phyloP scores from a whole-genome alignment of 169 alveolate species.

The Eimeria tenella region DNA sequence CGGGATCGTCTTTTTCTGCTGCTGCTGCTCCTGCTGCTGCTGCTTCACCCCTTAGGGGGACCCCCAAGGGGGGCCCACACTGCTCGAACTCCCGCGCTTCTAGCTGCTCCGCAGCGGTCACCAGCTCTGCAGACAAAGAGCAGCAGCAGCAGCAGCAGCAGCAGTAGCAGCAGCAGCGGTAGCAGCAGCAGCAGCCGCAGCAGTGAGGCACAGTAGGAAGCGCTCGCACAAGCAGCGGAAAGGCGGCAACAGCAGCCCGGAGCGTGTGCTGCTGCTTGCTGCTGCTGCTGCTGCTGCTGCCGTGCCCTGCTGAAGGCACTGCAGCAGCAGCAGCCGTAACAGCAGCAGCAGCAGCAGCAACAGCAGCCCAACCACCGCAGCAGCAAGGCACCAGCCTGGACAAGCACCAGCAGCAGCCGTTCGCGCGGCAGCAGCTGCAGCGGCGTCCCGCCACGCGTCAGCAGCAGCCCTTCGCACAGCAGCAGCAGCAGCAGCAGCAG shows the following conservation, averaged over 20 bases:
- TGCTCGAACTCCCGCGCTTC: slow-evolving; percentile 46
- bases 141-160: slow-evolving; percentile 29
- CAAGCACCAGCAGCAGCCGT: not conserved
- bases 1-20: not conserved
- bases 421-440: not conserved
- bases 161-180: not conserved
- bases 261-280: not conserved
- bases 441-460: not conserved
- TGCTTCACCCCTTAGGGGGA: not conserved
- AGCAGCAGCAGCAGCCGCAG: not conserved
- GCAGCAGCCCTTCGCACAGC: not conserved
- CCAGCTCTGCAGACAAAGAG: slow-evolving; percentile 3
- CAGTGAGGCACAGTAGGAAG: not conserved
- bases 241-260: not conserved
- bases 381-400: not conserved
- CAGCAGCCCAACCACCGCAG: not conserved
- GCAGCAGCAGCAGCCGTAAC: not conserved
- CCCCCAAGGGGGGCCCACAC: slow-evolving; percentile 36
- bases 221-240: not conserved
- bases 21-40: not conserved
- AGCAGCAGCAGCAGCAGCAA: slow-evolving; percentile 22
- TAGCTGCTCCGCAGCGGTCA: slow-evolving; percentile 40
- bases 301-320: no score
- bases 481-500: slow-evolving; percentile 1
- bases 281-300: no score